Conservation (phyloP, 192 early-diverging fungal genomes). For the Oehlia diaphana region DNA sequence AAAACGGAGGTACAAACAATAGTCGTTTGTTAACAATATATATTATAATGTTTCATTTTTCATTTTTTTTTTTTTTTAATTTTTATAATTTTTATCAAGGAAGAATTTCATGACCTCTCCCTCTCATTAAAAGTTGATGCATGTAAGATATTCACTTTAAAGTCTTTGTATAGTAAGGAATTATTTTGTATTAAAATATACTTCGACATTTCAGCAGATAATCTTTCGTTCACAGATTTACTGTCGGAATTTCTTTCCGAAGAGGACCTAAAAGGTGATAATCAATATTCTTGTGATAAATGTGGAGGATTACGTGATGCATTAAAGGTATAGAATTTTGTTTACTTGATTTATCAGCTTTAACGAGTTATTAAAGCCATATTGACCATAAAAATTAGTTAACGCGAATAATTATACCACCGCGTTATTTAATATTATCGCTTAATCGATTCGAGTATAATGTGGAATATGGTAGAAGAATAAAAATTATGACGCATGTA, state of each 20-base stretch:
- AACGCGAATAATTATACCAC: constrained; percentile 17
- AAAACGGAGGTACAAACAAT: constrained; percentile 7
- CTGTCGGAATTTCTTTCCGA: constrained; percentile 5
- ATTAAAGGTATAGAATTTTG: constrained; percentile 16
- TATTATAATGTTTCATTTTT: not conserved
- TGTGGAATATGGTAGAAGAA: constrained; percentile 19
- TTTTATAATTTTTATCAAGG: constrained; percentile 7
- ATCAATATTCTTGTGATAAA: constrained; percentile 28
- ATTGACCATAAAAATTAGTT: not conserved
- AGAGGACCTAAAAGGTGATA: constrained; percentile 24
- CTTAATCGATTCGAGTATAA: constrained; percentile 33
- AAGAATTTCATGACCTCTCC: constrained; percentile 25
- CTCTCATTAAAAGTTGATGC: constrained; percentile 14
- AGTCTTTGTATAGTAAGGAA: not conserved
- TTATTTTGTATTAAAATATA: not conserved
- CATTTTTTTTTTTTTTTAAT: no score
- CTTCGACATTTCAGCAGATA: not conserved
- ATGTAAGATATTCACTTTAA: not conserved
- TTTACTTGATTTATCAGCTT: not conserved
- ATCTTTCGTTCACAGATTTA: constrained; percentile 12
- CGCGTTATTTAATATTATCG: constrained; percentile 26
- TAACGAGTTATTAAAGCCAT: not conserved
- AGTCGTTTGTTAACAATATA: not conserved
- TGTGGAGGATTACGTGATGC: constrained; percentile 28
- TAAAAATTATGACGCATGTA: constrained; percentile 29